phyloP scores from a whole-genome alignment of 73 alveolate species.

The Tetrahymena borealis region DNA sequence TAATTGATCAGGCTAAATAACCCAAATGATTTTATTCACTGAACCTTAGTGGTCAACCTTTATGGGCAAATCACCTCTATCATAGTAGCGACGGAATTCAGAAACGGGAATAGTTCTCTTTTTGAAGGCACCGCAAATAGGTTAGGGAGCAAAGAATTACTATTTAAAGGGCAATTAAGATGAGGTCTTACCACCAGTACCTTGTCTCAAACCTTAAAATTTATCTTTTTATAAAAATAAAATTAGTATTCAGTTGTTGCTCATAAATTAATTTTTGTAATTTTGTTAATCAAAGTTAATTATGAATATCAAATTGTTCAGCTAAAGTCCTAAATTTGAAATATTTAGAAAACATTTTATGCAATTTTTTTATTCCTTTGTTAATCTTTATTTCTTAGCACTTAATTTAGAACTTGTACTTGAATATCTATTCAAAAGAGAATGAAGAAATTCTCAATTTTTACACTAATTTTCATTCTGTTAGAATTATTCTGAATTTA shows the following conservation, averaged over 20 bases:
- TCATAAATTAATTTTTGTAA: too few relatives aligned
- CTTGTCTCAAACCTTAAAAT: slow-evolving; percentile 52
- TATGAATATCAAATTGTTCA: too few relatives aligned
- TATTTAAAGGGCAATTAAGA: slow-evolving; percentile 77
- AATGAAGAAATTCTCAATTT: too few relatives aligned
- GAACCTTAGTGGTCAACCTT: slow-evolving; percentile 88
- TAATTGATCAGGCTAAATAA: slow-evolving; percentile 84
- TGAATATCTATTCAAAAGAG: too few relatives aligned
- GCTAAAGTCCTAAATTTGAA: too few relatives aligned
- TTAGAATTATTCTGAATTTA: neutral
- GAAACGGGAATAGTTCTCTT: slow-evolving; percentile 78
- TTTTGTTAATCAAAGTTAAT: too few relatives aligned
- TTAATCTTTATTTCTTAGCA: too few relatives aligned
- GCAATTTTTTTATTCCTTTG: too few relatives aligned
- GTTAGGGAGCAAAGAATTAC: slow-evolving; percentile 63
- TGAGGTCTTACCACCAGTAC: slow-evolving; percentile 90
- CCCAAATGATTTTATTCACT: slow-evolving; percentile 95
- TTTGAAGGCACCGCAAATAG: slow-evolving; percentile 88
- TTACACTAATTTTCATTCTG: too few relatives aligned
- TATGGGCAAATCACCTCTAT: slow-evolving; percentile 97
- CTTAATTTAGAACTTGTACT: too few relatives aligned
- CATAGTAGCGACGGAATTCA: slow-evolving; percentile 93
- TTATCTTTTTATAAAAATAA: slow-evolving; percentile 46
- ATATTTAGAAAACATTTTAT: too few relatives aligned
- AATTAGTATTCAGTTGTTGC: neutral